phyloP scores from a whole-genome alignment of 2,329 filamentous ascomycete genomes.

The Hymenoscyphus albidus region DNA sequence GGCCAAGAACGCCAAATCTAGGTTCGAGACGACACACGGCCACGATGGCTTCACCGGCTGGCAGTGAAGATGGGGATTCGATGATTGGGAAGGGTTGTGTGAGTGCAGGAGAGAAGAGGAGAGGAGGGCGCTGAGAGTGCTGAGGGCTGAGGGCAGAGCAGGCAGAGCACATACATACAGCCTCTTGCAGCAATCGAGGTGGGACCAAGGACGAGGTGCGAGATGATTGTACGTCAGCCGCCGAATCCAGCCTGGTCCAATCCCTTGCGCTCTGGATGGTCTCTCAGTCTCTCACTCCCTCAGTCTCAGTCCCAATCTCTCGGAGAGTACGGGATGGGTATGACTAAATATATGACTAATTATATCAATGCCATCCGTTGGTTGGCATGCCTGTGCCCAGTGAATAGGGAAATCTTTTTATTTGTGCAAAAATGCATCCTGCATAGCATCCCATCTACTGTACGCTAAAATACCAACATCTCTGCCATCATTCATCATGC shows the following conservation, averaged over 20 bases:
- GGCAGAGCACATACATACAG: no score
- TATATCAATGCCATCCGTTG: not conserved
- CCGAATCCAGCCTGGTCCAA: constrained; percentile 12
- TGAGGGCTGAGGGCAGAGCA: no score
- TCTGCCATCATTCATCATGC: constrained; percentile 5
- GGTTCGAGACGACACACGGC: not conserved
- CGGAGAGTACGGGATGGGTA: not conserved
- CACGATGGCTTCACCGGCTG: not conserved
- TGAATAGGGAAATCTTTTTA: constrained; percentile 2
- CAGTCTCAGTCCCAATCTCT: not conserved
- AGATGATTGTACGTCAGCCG: not conserved
- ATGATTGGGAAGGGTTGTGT: not conserved
- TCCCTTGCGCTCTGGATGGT: not conserved
- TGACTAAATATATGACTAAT: not conserved
- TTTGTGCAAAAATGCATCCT: constrained; percentile 3
- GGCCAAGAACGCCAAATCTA: not conserved
- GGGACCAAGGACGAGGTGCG: not conserved
- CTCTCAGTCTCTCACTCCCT: no score
- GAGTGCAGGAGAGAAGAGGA: not conserved
- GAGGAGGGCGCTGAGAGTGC: not conserved
- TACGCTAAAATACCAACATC: not conserved
- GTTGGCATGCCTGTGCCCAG: not conserved
- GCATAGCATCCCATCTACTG: not conserved
- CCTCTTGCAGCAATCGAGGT: not conserved
- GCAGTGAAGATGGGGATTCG: not conserved